Percentiles rank a stretch among this genome's conserved stretches.
phyloP scores from a whole-genome alignment of 2,329 filamentous ascomycete species.

The Beauveria scarabaeidicola region DNA sequence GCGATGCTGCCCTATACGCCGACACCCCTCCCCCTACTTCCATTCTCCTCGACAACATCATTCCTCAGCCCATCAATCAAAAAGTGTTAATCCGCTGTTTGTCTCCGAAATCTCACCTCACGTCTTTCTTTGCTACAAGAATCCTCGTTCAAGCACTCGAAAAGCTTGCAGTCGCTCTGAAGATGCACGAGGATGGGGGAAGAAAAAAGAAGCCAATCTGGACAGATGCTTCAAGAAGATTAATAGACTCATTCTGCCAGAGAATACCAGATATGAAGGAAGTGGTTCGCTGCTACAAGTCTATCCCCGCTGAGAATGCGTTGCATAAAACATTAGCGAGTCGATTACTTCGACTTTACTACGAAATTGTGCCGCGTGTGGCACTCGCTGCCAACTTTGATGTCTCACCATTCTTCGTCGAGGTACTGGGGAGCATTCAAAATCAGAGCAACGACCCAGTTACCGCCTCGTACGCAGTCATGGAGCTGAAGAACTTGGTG shows the following conservation, averaged over 20 bases:
- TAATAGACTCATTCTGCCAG: slow-evolving; percentile 67
- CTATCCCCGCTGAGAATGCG: slow-evolving; percentile 57
- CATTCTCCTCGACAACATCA: slow-evolving; percentile 73
- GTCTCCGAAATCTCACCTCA: slow-evolving; percentile 65
- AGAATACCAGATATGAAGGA: slow-evolving; percentile 77
- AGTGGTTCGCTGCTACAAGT: slow-evolving; percentile 64
- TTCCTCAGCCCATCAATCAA: slow-evolving; percentile 74
- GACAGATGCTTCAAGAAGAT: slow-evolving; percentile 57
- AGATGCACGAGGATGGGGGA: slow-evolving; percentile 46
- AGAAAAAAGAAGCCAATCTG: slow-evolving; percentile 42
- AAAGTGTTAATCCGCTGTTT: slow-evolving; percentile 74
- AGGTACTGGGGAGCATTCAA: slow-evolving; percentile 56
- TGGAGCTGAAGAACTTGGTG: slow-evolving; percentile 75
- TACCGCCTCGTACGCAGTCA: slow-evolving; percentile 47
- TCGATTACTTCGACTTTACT: slow-evolving; percentile 74
- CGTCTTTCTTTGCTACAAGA: slow-evolving; percentile 76
- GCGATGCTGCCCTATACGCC: slow-evolving; percentile 50
- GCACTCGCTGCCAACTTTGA: slow-evolving; percentile 83
- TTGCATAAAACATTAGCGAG: slow-evolving; percentile 73
- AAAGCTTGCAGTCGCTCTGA: slow-evolving; percentile 61
- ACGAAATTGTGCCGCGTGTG: slow-evolving; percentile 69
- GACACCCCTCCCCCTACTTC: slow-evolving; percentile 70
- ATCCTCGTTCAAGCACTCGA: slow-evolving; percentile 70
- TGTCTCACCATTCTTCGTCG: slow-evolving; percentile 66
- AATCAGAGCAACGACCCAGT: slow-evolving; percentile 40